Conservation (phyloP, 1,284 basidiomycete genomes). For the Clitocybe nebularis region DNA sequence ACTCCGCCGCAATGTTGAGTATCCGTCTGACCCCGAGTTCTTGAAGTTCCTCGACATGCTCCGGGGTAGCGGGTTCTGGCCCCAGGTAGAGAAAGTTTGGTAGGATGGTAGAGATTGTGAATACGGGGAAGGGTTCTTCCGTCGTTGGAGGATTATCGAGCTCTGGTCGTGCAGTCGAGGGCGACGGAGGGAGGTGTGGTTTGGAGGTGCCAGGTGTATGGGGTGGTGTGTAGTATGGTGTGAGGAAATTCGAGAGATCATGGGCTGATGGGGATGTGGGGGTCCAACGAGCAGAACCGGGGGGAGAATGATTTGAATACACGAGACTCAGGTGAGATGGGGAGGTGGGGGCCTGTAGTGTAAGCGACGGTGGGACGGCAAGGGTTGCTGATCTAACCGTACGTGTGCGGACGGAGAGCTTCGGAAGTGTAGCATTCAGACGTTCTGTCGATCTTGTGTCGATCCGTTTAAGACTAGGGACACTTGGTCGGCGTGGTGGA, state of each 20-base stretch:
- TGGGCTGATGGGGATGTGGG: slow-evolving; percentile 30
- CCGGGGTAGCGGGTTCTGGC: slow-evolving; percentile 74
- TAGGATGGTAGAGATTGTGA: slow-evolving; percentile 83
- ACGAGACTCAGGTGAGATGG: slow-evolving; percentile 60
- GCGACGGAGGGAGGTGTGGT: slow-evolving; percentile 38
- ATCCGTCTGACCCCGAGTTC: slow-evolving; percentile 82
- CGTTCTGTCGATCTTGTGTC: slow-evolving; percentile 57
- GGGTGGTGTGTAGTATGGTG: slow-evolving; percentile 50
- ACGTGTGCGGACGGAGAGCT: slow-evolving; percentile 56
- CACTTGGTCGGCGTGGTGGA: slow-evolving; percentile 53
- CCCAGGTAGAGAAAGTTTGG: slow-evolving; percentile 90
- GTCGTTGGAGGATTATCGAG: slow-evolving; percentile 49
- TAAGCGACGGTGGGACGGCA: slow-evolving; percentile 45
- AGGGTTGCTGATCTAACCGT: slow-evolving; percentile 56
- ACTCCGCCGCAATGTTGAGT: slow-evolving; percentile 89
- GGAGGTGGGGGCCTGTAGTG: slow-evolving; percentile 44
- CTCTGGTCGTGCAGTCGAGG: slow-evolving; percentile 53
- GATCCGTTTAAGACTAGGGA: slow-evolving; percentile 54
- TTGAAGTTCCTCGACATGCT: slow-evolving; percentile 73
- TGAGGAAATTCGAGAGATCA: slow-evolving; percentile 32
- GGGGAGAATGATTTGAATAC: slow-evolving; percentile 54
- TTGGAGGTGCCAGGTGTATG: slow-evolving; percentile 53
- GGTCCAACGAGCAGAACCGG: slow-evolving; percentile 40
- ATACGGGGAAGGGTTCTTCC: slow-evolving; percentile 56
- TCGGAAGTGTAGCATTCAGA: slow-evolving; percentile 43